Conservation (phyloP, 2,329 filamentous ascomycete genomes). For the Periconia sp. region DNA sequence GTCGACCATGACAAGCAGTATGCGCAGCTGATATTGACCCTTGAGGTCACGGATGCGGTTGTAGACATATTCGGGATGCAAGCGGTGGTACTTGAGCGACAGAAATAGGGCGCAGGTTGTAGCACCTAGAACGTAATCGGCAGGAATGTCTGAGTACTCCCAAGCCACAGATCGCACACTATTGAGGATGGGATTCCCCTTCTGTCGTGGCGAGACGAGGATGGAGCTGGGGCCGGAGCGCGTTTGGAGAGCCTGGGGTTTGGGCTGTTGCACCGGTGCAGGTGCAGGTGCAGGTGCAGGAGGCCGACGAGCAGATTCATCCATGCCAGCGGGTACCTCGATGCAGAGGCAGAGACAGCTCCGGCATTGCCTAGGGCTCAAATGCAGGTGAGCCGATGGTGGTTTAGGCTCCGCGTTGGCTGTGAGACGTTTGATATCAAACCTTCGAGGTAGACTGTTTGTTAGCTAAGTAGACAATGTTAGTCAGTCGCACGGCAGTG, state of each 20-base stretch:
- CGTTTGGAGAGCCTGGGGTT: constrained; percentile 78
- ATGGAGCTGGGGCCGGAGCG: constrained; percentile 72
- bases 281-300: constrained; percentile 15
- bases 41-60: constrained; percentile 83
- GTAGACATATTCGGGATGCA: constrained; percentile 98
- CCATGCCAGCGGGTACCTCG: constrained; percentile 28
- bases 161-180: constrained; percentile 80
- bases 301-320: constrained; percentile 24
- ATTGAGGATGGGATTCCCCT: constrained; percentile 89
- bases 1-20: constrained; percentile 90
- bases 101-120: constrained; percentile 92
- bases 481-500: too few species aligned
- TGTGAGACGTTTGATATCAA: background rate
- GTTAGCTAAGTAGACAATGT: too few species aligned
- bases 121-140: constrained; percentile 84
- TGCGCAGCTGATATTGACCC: constrained; percentile 81
- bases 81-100: constrained; percentile 92
- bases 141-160: constrained; percentile 97
- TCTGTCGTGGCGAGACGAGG: constrained; percentile 86
- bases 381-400: background rate
- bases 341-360: constrained; percentile 7
- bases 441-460: too few species aligned
- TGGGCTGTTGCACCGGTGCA: constrained; percentile 72
- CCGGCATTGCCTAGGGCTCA: constrained; percentile 16
- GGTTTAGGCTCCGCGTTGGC: background rate